Conservation (phyloP, 306 rosid genomes). For the Abrus pulchellus region DNA sequence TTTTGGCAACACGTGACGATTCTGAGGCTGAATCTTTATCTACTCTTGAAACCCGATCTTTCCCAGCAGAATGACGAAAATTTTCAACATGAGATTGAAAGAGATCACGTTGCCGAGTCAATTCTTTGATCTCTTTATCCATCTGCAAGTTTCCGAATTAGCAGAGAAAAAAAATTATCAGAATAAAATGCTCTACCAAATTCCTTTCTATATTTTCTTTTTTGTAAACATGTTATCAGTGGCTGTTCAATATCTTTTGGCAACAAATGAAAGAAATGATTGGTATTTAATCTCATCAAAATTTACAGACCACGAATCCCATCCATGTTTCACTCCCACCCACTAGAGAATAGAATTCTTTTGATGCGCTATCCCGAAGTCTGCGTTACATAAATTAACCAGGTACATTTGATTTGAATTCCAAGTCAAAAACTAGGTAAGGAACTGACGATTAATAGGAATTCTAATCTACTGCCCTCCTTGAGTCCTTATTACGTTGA, state of each 20-base stretch:
- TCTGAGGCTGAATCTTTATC: conserved; percentile 47
- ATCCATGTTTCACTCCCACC: neutral
- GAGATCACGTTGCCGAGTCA: conserved; percentile 77
- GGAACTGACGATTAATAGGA: too few species aligned
- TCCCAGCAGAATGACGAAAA: conserved; percentile 60
- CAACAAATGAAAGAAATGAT: neutral
- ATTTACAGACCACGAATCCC: neutral
- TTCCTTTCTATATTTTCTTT: neutral
- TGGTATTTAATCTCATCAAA: conserved; percentile 1
- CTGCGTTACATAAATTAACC: neutral
- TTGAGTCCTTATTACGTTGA: too few species aligned
- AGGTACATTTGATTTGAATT: neutral
- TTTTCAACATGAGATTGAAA: conserved; percentile 72
- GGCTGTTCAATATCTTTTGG: conserved; percentile 31
- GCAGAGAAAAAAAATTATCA: conserved; percentile 7
- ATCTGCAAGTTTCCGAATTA: conserved; percentile 61
- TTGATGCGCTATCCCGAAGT: neutral
- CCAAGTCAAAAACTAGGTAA: too few species aligned
- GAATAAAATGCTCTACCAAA: conserved; percentile 11
- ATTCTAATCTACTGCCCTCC: too few species aligned
- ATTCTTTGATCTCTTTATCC: conserved; percentile 76
- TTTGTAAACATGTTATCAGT: neutral
- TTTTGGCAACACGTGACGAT: conserved; percentile 47
- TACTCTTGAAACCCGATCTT: conserved; percentile 45
- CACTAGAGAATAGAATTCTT: neutral